Conservation (phyloP, 306 rosid genomes). For the Boehmeria nivea region DNA sequence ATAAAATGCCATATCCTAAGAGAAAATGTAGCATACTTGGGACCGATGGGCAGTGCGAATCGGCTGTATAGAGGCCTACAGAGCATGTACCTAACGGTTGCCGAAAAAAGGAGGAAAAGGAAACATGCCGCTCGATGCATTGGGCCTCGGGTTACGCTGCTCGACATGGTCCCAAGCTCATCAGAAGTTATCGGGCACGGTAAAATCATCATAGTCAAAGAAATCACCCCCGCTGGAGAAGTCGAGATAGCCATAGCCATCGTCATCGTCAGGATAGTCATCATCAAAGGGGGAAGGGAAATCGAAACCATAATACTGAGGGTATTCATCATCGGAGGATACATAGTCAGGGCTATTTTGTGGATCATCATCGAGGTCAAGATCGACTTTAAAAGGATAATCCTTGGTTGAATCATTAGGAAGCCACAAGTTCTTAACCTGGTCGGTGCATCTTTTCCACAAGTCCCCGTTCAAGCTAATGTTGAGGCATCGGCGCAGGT, state of each 20-base stretch:
- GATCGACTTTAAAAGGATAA: constrained; percentile 24
- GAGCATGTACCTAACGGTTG: too few relatives aligned
- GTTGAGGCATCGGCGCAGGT: constrained; percentile 48
- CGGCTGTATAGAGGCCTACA: too few relatives aligned
- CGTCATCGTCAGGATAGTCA: too few relatives aligned
- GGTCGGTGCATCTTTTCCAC: constrained; percentile 37
- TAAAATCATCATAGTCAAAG: neutral
- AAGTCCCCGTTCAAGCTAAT: constrained; percentile 30
- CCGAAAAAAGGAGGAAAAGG: too few relatives aligned
- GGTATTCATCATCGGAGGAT: neutral
- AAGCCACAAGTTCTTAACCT: constrained; percentile 34
- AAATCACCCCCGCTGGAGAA: neutral
- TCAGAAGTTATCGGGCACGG: neutral
- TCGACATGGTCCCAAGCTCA: neutral
- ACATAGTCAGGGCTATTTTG: too few relatives aligned
- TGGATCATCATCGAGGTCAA: neutral
- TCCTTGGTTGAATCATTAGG: constrained; percentile 40
- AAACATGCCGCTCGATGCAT: neutral
- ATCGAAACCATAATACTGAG: neutral
- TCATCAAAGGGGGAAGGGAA: neutral
- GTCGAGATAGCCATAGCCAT: too few relatives aligned
- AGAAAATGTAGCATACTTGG: too few relatives aligned
- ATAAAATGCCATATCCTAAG: too few relatives aligned
- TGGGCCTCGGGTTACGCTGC: neutral
- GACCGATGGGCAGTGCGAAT: too few relatives aligned